A percentile compares a stretch with the other conserved stretches of the same genome.
Conservation (phyloP, 2,329 filamentous ascomycete species). For the Sporothrix protearum region DNA sequence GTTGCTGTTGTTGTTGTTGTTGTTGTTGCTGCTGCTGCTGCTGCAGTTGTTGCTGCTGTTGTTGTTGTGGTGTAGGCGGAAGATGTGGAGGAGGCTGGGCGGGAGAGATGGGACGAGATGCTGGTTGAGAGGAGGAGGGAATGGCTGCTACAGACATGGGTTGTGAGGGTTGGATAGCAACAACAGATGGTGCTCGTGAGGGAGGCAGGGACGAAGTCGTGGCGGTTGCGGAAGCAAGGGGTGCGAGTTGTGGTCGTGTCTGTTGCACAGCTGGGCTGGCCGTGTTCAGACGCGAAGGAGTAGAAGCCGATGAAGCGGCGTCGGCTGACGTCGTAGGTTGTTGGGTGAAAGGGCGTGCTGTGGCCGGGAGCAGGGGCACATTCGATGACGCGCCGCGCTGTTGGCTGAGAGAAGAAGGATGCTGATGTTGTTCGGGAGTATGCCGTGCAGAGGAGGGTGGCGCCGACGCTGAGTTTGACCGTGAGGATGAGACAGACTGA, state of each 20-base stretch:
- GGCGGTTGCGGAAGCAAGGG: not conserved
- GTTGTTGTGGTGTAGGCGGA: not conserved
- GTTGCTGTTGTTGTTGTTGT: no score
- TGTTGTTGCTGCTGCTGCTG: no score
- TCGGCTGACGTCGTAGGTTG: not conserved
- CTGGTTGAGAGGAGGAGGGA: not conserved
- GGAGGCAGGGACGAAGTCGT: not conserved
- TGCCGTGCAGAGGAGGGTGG: not conserved
- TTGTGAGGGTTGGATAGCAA: not conserved
- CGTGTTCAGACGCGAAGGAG: not conserved
- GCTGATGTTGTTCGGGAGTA: not conserved
- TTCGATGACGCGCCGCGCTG: not conserved
- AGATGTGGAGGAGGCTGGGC: not conserved
- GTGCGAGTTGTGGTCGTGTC: not conserved
- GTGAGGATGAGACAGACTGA: not conserved
- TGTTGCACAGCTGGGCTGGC: not conserved
- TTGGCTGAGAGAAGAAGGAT: not conserved
- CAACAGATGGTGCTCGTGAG: not conserved
- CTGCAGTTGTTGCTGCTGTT: conserved; percentile 12
- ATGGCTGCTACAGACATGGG: not conserved
- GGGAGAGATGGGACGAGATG: conserved; percentile 12
- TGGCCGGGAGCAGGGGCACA: conserved; percentile 18
- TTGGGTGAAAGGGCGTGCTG: conserved; percentile 4
- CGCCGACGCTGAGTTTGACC: not conserved
- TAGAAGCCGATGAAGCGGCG: not conserved